These are phyloP conservation scores for Acer yangbiense DNA, from an alignment of 345 rosid genomes.

Conservation along the genomic window DNA sequence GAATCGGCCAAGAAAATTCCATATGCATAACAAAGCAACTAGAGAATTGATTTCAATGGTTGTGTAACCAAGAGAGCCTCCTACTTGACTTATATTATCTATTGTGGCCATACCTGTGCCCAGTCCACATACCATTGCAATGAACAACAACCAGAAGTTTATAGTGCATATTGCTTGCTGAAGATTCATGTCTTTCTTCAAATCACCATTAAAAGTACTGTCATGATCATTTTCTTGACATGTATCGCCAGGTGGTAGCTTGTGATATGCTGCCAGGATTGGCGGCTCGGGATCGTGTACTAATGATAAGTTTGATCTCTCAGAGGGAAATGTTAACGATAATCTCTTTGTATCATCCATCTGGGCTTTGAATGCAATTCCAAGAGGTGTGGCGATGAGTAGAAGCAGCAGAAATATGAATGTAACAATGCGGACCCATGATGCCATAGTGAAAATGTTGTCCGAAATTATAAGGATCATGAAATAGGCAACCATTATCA, in stretches of 20 bases:
- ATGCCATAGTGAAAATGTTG: conserved; percentile 50
- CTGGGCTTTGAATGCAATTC: conserved; percentile 57
- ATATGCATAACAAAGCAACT: conserved; percentile 52
- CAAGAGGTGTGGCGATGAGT: conserved; percentile 52
- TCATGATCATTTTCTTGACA: neutral
- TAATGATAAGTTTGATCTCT: neutral
- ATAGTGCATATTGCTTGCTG: conserved; percentile 46
- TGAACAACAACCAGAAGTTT: conserved; percentile 74
- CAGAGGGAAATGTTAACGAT: conserved; percentile 19
- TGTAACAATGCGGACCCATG: conserved; percentile 44
- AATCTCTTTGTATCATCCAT: conserved; percentile 35
- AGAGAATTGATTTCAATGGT: conserved; percentile 34
- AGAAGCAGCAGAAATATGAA: conserved; percentile 52
- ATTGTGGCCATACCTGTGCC: conserved; percentile 83
- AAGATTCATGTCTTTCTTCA: conserved; percentile 41
- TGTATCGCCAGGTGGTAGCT: conserved; percentile 8
- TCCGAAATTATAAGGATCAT: conserved; percentile 56
- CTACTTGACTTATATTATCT: conserved; percentile 81
- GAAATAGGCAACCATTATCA: conserved; percentile 68
- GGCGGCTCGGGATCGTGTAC: conserved; percentile 26
- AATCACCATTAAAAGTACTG: conserved; percentile 18
- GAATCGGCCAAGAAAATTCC: conserved; percentile 54
- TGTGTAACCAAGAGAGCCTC: conserved; percentile 72
- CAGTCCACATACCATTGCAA: conserved; percentile 78
- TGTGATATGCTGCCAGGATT: too few relatives aligned